These are phyloP conservation scores for Artemisia argyi DNA, from an alignment of 129 eudicot species.

Conservation along the genomic window DNA sequence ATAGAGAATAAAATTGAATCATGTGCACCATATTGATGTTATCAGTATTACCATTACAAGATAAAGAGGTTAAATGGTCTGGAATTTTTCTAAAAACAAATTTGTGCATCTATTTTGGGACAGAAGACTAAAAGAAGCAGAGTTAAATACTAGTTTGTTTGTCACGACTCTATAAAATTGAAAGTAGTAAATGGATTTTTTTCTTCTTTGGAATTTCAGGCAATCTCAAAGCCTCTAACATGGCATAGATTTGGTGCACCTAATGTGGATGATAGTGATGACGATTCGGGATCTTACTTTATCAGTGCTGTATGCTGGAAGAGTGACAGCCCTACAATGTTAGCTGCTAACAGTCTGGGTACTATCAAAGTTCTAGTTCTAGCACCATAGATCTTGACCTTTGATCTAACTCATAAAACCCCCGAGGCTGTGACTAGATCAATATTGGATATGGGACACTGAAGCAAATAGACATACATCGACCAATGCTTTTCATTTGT, in stretches of 20 bases:
- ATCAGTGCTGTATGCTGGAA: slow-evolving; percentile 93
- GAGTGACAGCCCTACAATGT: slow-evolving; percentile 69
- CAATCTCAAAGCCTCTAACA: slow-evolving; percentile 63
- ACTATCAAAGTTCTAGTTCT: slow-evolving; percentile 76
- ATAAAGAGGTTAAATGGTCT: background rate
- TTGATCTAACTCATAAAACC: slow-evolving; percentile 15
- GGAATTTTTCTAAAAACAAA: background rate
- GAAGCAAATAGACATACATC: slow-evolving; percentile 25
- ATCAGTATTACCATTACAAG: background rate
- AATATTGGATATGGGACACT: slow-evolving; percentile 18
- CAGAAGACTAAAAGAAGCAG: background rate
- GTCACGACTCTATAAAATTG: slow-evolving; percentile 15
- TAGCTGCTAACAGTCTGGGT: slow-evolving; percentile 86
- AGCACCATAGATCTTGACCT: slow-evolving; percentile 39
- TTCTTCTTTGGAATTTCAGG: slow-evolving; percentile 39
- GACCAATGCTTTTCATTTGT: slow-evolving; percentile 27
- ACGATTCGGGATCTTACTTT: slow-evolving; percentile 66
- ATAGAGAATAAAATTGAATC: background rate
- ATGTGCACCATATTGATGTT: background rate
- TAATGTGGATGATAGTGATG: slow-evolving; percentile 64
- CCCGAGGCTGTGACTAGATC: slow-evolving; percentile 16
- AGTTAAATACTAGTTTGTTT: slow-evolving; percentile 7
- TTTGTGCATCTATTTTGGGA: slow-evolving; percentile 1
- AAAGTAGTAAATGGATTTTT: slow-evolving; percentile 18
- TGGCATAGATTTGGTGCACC: slow-evolving; percentile 71